These are phyloP conservation scores for Penicillium angulare DNA, from an alignment of 495 filamentous ascomycete genomes.

Conservation along the genomic window DNA sequence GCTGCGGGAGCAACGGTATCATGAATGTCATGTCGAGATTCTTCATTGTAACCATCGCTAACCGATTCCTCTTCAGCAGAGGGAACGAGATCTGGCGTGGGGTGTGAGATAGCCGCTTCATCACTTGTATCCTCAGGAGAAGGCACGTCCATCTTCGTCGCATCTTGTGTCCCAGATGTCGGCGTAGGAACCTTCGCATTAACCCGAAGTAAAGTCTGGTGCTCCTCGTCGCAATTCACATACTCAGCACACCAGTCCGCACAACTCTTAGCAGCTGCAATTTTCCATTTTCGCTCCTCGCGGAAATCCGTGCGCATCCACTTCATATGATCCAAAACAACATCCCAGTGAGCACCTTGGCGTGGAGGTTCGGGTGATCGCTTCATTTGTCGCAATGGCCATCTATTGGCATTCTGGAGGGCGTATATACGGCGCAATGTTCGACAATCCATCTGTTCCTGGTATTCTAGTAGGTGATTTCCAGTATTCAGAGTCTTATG, in stretches of 20 bases:
- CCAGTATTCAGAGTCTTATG: constrained; percentile 79
- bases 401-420: constrained; percentile 81
- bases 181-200: constrained; percentile 43
- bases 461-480: constrained; percentile 71
- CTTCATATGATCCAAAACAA: constrained; percentile 85
- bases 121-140: constrained; percentile 36
- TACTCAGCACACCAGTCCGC: constrained; percentile 81
- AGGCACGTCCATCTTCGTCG: constrained; percentile 19
- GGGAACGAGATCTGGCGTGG: constrained; percentile 70
- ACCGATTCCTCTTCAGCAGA: constrained; percentile 58
- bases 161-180: constrained; percentile 13
- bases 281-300: constrained; percentile 93
- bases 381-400: constrained; percentile 86
- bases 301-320: constrained; percentile 97
- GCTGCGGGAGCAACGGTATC: constrained; percentile 60
- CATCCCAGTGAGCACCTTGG: constrained; percentile 75
- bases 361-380: constrained; percentile 74
- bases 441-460: constrained; percentile 80
- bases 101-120: constrained; percentile 38
- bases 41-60: constrained; percentile 49
- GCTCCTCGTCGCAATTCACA: constrained; percentile 59
- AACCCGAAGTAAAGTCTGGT: constrained; percentile 64
- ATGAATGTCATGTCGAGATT: constrained; percentile 37
- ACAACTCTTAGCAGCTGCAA: constrained; percentile 70
- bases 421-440: constrained; percentile 82